Evolutionary conservation across 768 basidiomycete species (phyloP).

Genomic region (Cubamyces lactineus): DNA sequence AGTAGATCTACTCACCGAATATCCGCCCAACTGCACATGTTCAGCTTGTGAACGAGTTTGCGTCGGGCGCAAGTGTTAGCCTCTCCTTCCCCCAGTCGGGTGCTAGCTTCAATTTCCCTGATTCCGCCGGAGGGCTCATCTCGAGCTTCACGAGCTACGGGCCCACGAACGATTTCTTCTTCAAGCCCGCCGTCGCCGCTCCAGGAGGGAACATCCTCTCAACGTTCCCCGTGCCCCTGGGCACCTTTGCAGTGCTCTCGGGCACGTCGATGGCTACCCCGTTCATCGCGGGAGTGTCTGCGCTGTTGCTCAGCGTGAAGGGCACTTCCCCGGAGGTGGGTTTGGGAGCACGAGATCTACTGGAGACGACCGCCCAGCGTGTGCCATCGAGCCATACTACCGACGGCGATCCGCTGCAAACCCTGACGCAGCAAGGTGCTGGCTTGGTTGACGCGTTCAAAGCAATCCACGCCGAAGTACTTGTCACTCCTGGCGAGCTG

Average conservation of each 20-base stretch:
- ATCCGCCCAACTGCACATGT: neutral
- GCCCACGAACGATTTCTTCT: conserved; percentile 61
- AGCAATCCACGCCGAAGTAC: conserved; percentile 55
- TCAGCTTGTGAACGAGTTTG: conserved; percentile 53
- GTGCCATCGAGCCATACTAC: conserved; percentile 50
- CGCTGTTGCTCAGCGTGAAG: conserved; percentile 46
- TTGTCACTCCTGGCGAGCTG: conserved; percentile 60
- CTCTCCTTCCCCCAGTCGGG: conserved; percentile 54
- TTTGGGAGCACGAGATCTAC: conserved; percentile 40
- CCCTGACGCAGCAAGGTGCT: conserved; percentile 55
- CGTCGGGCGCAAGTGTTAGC: conserved; percentile 44
- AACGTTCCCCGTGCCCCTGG: conserved; percentile 36
- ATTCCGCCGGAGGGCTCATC: conserved; percentile 57
- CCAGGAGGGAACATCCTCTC: conserved; percentile 57
- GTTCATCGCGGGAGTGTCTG: conserved; percentile 49
- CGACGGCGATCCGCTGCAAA: conserved; percentile 54
- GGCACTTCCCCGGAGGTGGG: conserved; percentile 40
- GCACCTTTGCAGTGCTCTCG: conserved; percentile 23
- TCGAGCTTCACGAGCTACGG: conserved; percentile 60
- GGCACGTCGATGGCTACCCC: conserved; percentile 38
- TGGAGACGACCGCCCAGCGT: conserved; percentile 52
- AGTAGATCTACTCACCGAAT: neutral
- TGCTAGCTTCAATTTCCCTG: conserved; percentile 46
- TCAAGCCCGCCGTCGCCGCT: conserved; percentile 57
- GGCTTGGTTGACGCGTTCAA: conserved; percentile 61